Evolutionary conservation across 2,329 filamentous ascomycete species (phyloP), one percentile per base, ranked within the genome.

Genomic region (Aureobasidium leucospermi): DNA sequence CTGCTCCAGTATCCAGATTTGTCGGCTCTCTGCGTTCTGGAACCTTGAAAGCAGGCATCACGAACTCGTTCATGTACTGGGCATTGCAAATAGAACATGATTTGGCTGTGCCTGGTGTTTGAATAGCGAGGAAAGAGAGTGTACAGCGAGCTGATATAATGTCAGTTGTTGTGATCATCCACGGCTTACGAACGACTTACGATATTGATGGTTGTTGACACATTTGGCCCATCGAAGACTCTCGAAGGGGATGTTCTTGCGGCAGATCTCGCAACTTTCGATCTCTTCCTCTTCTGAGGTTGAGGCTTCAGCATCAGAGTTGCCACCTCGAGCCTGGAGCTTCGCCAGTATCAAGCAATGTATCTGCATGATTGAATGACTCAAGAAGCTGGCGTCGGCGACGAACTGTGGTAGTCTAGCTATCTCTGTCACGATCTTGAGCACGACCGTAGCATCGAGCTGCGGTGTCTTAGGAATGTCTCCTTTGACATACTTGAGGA

Each of bases 261-360:
- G 68, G 63, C 82, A 85, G 56, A 83, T 78, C 15, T 78, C 75
- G 64, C 82, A 85, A n/a, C 63, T 66, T 62, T 84, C 81, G 49
- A 41, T 48, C 42, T 51, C 38, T 53, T 52, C 53, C 39, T 47
- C 49, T 19, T 59, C 61, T 49, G 47, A 29, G n/a, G 19, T 23
- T 39, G 51, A 23, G 34, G 29, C 34, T 45, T 59, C 15, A 28
- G 29, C 38, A n/a, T 58, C 58, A 9, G 45, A 36, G 41, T 58
- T 48, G 6, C 52, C 51, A 13, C 60, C 41, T 41, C 56, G 28
- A 53, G 51, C 28, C 41, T 59, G 47, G 4, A 63, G 42, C 29
- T 58, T 61, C 16, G 56, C 38, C 13, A 60, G 52, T 29, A 63
- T 61, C n/a, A 59, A 47, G 19, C 42, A 47, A 42, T 63, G 62